A percentile compares a stretch with the other conserved stretches of the same genome.
phyloP scores from a whole-genome alignment of 1,284 basidiomycete genomes.

The Boletus sp. region DNA sequence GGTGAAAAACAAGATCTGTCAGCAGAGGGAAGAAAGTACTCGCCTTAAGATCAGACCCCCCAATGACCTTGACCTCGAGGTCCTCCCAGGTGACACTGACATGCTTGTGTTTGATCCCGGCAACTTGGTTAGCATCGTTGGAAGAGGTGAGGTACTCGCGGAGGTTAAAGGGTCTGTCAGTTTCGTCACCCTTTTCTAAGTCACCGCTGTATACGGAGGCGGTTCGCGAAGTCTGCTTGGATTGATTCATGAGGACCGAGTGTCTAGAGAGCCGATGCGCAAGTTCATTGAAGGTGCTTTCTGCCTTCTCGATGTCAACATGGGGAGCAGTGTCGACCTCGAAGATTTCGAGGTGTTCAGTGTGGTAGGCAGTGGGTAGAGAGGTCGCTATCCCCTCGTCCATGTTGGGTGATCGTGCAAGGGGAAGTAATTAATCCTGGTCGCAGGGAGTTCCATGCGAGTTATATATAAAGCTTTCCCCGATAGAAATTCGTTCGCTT shows the following conservation, averaged over 20 bases:
- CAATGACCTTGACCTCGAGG: constrained; percentile 67
- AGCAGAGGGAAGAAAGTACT: constrained; percentile 7
- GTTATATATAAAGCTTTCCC: constrained; percentile 21
- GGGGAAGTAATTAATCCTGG: not conserved
- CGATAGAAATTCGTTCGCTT: constrained; percentile 11
- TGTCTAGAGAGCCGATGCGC: constrained; percentile 36
- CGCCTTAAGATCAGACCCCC: constrained; percentile 59
- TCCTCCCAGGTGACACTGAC: constrained; percentile 81
- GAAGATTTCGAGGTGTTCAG: constrained; percentile 22
- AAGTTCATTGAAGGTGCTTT: constrained; percentile 52
- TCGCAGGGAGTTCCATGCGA: not conserved
- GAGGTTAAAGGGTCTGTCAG: constrained; percentile 56
- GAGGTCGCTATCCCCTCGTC: constrained; percentile 3
- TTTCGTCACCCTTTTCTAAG: constrained; percentile 43
- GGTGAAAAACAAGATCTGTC: constrained; percentile 2
- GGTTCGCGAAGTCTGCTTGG: constrained; percentile 22
- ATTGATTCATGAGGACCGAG: constrained; percentile 22
- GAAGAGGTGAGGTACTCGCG: constrained; percentile 71
- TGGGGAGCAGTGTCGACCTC: constrained; percentile 22
- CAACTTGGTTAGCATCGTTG: constrained; percentile 60
- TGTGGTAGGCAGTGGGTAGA: not conserved
- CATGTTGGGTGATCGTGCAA: constrained; percentile 11
- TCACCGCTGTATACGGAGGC: constrained; percentile 33
- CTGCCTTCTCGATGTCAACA: constrained; percentile 46
- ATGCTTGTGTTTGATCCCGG: constrained; percentile 79